Percentiles rank a stretch among this genome's conserved stretches.
Conservation (phyloP, 2,329 filamentous ascomycete genomes). For the Paraphaeosphaeria sporulosa region DNA sequence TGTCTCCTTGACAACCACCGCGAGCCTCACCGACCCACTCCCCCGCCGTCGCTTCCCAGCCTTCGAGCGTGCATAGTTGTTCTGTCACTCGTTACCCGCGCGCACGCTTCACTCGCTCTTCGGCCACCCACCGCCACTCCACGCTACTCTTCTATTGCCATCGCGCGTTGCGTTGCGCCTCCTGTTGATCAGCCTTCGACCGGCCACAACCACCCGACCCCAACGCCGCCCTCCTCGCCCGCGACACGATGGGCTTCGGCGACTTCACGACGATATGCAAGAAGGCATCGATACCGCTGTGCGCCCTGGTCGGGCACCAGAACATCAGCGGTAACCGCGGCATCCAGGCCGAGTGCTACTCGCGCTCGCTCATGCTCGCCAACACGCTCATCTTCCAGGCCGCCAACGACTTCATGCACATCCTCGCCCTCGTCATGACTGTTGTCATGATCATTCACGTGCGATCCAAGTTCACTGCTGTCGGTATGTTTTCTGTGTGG, state of each 20-base stretch:
- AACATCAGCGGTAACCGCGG: slow-evolving; percentile 73
- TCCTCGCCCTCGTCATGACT: slow-evolving; percentile 88
- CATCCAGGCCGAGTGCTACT: slow-evolving; percentile 90
- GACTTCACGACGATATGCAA: slow-evolving; percentile 88
- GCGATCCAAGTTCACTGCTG: slow-evolving; percentile 95
- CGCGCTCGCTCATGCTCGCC: slow-evolving; percentile 91
- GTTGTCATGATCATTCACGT: slow-evolving; percentile 98
- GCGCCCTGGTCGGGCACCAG: slow-evolving; percentile 81
- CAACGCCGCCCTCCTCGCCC: slow-evolving; percentile 7
- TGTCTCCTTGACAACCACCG: slow-evolving; percentile 13
- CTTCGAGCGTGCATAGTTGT: slow-evolving; percentile 20
- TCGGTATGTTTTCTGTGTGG: slow-evolving; percentile 67
- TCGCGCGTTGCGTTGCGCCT: slow-evolving; percentile 11
- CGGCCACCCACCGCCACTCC: slow-evolving; percentile 8
- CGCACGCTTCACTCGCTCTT: slow-evolving; percentile 20
- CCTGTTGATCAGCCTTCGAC: slow-evolving; percentile 18
- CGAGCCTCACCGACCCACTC: slow-evolving; percentile 8
- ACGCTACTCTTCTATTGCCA: slow-evolving; percentile 6
- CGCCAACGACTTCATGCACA: slow-evolving; percentile 90
- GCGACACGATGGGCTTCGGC: slow-evolving; percentile 76
- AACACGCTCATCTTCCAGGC: slow-evolving; percentile 99
- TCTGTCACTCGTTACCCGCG: slow-evolving; percentile 33
- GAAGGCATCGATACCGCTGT: slow-evolving; percentile 85
- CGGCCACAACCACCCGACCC: slow-evolving; percentile 9
- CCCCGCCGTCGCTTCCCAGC: slow-evolving; percentile 13